phyloP scores from a whole-genome alignment of 1,284 basidiomycete genomes.

The Leccinum subfulvum region DNA sequence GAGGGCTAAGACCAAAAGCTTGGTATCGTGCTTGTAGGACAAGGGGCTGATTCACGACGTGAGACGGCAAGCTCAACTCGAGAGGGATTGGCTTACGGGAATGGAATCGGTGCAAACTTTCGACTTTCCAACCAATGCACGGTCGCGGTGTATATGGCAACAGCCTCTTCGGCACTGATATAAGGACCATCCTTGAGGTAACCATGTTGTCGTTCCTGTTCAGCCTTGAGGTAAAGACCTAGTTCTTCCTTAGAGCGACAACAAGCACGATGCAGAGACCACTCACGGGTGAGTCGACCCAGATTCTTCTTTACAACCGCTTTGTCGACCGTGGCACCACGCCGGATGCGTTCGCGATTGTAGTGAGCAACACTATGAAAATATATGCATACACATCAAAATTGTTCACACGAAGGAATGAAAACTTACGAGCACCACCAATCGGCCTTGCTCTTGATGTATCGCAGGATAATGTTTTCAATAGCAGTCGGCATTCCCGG shows the following conservation, averaged over 20 bases:
- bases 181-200: conserved; percentile 98
- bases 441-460: conserved; percentile 99
- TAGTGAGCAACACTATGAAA: conserved; percentile 77
- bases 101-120: conserved; percentile 96
- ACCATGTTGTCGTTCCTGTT: conserved; percentile 95
- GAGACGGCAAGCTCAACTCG: neutral
- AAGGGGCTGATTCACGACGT: conserved; percentile 60
- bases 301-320: conserved; percentile 97
- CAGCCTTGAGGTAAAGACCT: conserved; percentile 93
- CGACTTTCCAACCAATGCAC: conserved; percentile 97
- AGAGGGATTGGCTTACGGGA: conserved; percentile 64
- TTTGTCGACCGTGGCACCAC: conserved; percentile 98
- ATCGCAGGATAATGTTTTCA: conserved; percentile 98
- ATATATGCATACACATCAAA: neutral
- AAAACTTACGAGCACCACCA: conserved; percentile 92
- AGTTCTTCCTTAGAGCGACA: conserved; percentile 12
- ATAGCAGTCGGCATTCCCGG: conserved; percentile 98
- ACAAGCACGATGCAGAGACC: conserved; percentile 1
- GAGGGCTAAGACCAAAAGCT: conserved; percentile 89
- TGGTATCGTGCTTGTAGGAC: conserved; percentile 98
- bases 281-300: conserved; percentile 80
- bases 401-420: neutral
- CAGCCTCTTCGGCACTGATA: conserved; percentile 95
- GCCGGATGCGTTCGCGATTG: conserved; percentile 91
- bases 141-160: conserved; percentile 95